Conservation (phyloP, 2,329 filamentous ascomycete species). For the Fusarium sp. region DNA sequence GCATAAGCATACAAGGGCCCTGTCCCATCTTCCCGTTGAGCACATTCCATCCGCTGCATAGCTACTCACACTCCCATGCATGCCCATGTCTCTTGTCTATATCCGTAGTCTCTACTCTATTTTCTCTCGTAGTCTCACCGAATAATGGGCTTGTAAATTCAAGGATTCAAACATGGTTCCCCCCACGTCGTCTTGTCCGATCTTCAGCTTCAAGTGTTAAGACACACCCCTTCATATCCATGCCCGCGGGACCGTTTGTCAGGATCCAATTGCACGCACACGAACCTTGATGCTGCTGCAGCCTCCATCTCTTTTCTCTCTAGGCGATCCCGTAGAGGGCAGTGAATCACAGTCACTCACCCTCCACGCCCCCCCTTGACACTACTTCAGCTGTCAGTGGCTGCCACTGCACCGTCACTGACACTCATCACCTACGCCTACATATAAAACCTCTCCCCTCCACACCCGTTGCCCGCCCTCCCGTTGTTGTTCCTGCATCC, state of each 20-base stretch:
- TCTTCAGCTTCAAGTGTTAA: background rate
- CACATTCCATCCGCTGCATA: background rate
- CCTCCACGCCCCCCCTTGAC: background rate
- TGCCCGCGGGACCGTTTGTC: conserved; percentile 1
- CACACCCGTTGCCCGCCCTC: background rate
- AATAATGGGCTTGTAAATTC: background rate
- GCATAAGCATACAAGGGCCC: background rate
- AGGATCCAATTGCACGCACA: background rate
- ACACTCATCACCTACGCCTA: background rate
- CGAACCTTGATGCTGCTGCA: conserved; percentile 14
- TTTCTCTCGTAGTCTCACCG: background rate
- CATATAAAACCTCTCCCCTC: conserved; percentile 21
- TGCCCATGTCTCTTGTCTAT: background rate
- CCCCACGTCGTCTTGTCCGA: conserved; percentile 17
- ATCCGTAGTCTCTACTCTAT: background rate
- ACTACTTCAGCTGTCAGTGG: background rate
- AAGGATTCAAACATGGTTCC: background rate
- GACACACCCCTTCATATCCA: background rate
- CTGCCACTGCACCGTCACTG: background rate
- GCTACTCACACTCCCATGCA: background rate
- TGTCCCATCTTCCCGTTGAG: background rate
- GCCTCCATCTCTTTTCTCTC: background rate
- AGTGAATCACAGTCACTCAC: conserved; percentile 4
- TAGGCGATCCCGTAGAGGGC: background rate
- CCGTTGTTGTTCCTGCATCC: conserved; percentile 21